A percentile compares a stretch with the other conserved stretches of the same genome.
Conservation (phyloP, 2,329 filamentous ascomycete species). For the Macrophomina tecta region DNA sequence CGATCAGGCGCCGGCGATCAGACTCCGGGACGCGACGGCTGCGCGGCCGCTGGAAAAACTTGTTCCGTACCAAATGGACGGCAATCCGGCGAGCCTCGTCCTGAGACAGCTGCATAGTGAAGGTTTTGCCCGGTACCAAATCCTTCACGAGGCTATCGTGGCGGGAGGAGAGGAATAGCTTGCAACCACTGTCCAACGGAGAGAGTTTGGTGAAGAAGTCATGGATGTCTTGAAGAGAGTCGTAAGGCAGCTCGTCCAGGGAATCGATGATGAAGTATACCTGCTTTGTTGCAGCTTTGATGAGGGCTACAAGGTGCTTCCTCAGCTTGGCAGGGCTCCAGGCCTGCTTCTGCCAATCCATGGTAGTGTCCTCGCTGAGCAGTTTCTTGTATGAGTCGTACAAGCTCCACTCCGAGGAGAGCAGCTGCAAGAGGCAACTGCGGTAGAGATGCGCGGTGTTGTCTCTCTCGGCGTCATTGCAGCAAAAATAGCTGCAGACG, state of each 20-base stretch:
- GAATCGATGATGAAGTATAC: conserved; percentile 17
- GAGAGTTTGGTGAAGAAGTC: not conserved
- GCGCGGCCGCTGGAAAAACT: not conserved
- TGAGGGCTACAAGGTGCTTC: not conserved
- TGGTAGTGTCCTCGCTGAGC: not conserved
- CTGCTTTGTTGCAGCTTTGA: not conserved
- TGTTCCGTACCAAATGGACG: not conserved
- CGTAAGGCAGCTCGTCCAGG: not conserved
- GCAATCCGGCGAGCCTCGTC: conserved; percentile 1
- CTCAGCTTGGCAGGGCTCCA: not conserved
- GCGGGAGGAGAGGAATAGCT: conserved; percentile 11
- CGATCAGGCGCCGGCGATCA: not conserved
- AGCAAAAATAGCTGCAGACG: conserved; percentile 5
- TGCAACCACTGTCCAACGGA: not conserved
- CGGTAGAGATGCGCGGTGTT: not conserved
- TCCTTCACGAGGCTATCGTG: not conserved
- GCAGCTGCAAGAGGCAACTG: conserved; percentile 7
- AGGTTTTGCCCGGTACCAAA: not conserved
- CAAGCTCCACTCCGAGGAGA: not conserved
- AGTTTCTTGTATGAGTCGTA: not conserved
- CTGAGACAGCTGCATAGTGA: not conserved
- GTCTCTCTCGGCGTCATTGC: conserved; percentile 1
- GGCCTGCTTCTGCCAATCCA: not conserved
- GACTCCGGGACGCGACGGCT: not conserved
- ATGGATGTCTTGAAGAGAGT: not conserved